A percentile compares a stretch with the other conserved stretches of the same genome.
Conservation (phyloP, 768 basidiomycete genomes). For the Lactarius hatsudake region DNA sequence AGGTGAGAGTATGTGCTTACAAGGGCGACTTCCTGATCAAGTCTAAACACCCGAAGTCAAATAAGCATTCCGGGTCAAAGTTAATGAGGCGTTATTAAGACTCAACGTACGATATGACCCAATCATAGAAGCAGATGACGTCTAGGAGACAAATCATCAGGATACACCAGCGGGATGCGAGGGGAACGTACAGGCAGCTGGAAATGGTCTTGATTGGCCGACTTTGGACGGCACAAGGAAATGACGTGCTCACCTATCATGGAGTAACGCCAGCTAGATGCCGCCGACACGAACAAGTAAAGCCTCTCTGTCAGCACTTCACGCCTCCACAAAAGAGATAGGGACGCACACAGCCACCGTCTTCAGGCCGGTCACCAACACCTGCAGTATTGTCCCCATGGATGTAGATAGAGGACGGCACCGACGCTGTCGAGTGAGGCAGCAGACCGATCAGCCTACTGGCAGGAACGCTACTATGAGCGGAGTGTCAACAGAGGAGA, state of each 20-base stretch:
- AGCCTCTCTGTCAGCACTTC: not conserved
- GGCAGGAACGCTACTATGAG: not conserved
- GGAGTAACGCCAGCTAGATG: slow-evolving; percentile 18
- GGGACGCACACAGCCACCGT: not conserved
- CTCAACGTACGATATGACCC: no score
- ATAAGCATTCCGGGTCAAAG: no score
- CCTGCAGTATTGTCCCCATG: not conserved
- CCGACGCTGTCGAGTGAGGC: not conserved
- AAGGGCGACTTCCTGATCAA: no score
- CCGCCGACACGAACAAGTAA: not conserved
- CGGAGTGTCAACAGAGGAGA: not conserved
- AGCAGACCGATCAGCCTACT: not conserved
- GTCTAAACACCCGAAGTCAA: no score
- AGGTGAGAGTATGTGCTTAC: no score
- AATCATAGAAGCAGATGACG: no score
- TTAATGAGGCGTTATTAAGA: no score
- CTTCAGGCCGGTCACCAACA: not conserved
- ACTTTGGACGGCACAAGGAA: not conserved
- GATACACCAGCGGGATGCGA: no score
- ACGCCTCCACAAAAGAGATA: no score
- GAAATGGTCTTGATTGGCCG: not conserved
- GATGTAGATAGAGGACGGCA: not conserved
- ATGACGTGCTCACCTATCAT: not conserved
- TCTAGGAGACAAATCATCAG: no score
- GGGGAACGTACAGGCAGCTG: no score